Conservation (phyloP, 495 filamentous ascomycete genomes). For the Xylaria palmicola region DNA sequence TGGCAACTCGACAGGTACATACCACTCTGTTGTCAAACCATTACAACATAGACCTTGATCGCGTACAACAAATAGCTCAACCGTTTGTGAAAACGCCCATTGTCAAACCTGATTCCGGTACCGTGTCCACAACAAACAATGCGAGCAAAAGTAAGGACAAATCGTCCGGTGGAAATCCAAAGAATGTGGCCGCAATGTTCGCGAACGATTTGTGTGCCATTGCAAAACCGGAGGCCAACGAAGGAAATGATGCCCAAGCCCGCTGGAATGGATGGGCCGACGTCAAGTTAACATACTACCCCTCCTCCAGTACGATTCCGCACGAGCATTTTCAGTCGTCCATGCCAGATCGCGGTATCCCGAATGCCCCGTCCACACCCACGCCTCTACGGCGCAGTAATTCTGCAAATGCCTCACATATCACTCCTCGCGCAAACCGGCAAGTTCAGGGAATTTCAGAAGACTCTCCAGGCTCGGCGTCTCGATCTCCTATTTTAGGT, state of each 20-base stretch:
- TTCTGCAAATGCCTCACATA: conserved; percentile 33
- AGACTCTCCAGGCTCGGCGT: conserved; percentile 36
- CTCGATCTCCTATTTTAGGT: conserved; percentile 26
- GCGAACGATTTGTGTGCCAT: conserved; percentile 77
- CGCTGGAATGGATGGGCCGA: conserved; percentile 52
- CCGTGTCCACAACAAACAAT: conserved; percentile 41
- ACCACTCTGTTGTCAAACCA: conserved; percentile 74
- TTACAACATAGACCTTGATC: conserved; percentile 92
- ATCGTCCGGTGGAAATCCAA: conserved; percentile 27
- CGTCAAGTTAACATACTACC: conserved; percentile 48
- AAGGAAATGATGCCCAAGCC: conserved; percentile 23
- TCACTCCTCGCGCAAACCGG: conserved; percentile 37
- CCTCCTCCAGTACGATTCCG: conserved; percentile 27
- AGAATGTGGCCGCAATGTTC: conserved; percentile 55
- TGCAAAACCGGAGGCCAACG: conserved; percentile 48
- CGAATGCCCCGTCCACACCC: conserved; percentile 39
- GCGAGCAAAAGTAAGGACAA: conserved; percentile 74
- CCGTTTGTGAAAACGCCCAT: conserved; percentile 73
- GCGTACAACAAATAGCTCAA: conserved; percentile 74
- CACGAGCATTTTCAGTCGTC: conserved; percentile 21
- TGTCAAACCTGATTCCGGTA: conserved; percentile 41
- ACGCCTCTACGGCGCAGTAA: conserved; percentile 50
- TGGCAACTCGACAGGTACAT: conserved; percentile 61
- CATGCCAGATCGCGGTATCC: conserved; percentile 23
- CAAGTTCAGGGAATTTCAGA: conserved; percentile 26